Base-by-base conservation (phyloP, 768 basidiomycete species). In the Xerocomus potaroensis region DNA sequence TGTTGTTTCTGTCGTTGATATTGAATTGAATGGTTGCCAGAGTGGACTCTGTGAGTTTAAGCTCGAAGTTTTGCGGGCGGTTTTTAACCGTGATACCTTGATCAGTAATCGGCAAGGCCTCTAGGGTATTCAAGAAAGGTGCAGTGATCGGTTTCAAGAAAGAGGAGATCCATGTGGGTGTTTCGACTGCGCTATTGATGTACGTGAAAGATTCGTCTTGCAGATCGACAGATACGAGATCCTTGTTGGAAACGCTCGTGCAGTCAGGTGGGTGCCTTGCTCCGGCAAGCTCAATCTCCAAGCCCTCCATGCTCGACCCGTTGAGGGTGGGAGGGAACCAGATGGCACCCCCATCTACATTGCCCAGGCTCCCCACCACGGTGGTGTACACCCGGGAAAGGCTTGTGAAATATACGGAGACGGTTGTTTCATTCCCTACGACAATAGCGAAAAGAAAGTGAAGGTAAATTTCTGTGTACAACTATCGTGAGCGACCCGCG, bases 51-150 rank as follows among this genome's bases (percentile, higher is more conserved):
- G 84, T 86, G 54, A 59, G 70, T 57, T 39, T 35, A 8, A 12
- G 14, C 32, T 34, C 19, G 43, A 1, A 12, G 3, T 16, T 30
- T 26, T 14, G 6, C 27, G 16, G 36, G 45, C 27, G 14, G 31
- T 22, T 19, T 27, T 47, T 48, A 39, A 55, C 12, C 32, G 29
- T 31, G 5, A 5, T 15, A 18, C 34, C 23, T 45, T 30, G 46
- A 37, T 10, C 48, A 87, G 85, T 83, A 57, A 55, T 85, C 45
- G 86, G 86, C 15, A 87, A 84, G 57, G 84, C 83, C 2, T 80
- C 77, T 22, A 51, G 61, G 3, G 69, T 67, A 15, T 80, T 83
- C 66, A 58, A 78, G 59, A 75, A 80, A 53, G 86, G 87, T 7
- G 80, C 72, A 16, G 75, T 78, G 33, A 75, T 88, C 43, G 84